Evolutionary conservation across 306 rosid species (phyloP), one percentile per base, ranked within the genome.

Genomic region (Cyclanthera cordifolia): DNA sequence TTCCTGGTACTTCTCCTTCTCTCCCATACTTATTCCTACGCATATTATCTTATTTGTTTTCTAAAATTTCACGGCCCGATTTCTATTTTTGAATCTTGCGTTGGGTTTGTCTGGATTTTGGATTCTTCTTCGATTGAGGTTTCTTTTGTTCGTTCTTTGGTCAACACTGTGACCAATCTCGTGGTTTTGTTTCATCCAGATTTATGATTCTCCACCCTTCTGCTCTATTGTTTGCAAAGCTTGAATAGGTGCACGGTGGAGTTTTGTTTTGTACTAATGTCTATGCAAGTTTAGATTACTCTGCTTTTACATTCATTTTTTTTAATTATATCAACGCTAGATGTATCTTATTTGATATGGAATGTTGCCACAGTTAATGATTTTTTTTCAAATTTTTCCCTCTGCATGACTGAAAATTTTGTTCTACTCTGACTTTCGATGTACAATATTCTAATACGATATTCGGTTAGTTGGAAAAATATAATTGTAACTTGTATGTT

Each of bases 1-100:
- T 90, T 90, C 68, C 75, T 69, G 84, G 96, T 94, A 76, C 19
- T 37, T 45, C 7, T 34, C 41, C 7, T 6, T 34, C 7, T 27
- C 51, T 32, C 46, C 24, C 12, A n/a, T n/a, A 16, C 45, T 16
- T 16, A 6, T 24, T 15, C 0, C 12, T 3, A 17, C 61, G 53
- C 47, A 3, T 53, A 2, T 4, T 17, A 7, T 57, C 56, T 6
- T 37, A 64, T 70, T 46, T 13, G 59, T 52, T 53, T 5, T n/a
- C n/a, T n/a, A n/a, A n/a, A n/a, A n/a, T n/a, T n/a, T n/a, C n/a
- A n/a, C n/a, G n/a, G n/a, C n/a, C n/a, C n/a, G n/a, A n/a, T n/a
- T 10, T 69, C 73, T 64, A 17, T 19, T 32, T 72, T 25, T 72
- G 25, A 71, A 51, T 37, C 48, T 73, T 72, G 70, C 37, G 21